phyloP scores from a whole-genome alignment of 2,329 filamentous ascomycete species.

The Claviceps sp. region DNA sequence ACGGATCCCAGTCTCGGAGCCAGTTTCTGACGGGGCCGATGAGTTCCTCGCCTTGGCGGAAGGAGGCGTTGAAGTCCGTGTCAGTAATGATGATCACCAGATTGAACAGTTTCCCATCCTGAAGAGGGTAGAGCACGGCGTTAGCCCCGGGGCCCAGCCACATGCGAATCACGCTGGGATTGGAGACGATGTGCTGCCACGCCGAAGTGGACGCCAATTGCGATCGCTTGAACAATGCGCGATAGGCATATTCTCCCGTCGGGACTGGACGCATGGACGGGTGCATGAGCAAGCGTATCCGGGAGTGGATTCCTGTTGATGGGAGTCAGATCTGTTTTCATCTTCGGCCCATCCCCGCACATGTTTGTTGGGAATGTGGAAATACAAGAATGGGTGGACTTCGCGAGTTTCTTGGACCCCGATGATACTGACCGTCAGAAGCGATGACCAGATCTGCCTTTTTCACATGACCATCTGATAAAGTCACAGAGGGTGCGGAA shows the following conservation, averaged over 20 bases:
- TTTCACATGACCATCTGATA: constrained; percentile 3
- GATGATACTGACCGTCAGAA: constrained; percentile 5
- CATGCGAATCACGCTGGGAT: neutral
- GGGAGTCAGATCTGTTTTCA: neutral
- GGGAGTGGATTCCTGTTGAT: constrained; percentile 5
- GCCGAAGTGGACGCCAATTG: constrained; percentile 3
- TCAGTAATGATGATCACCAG: constrained; percentile 4
- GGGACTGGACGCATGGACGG: neutral
- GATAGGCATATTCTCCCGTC: constrained; percentile 7
- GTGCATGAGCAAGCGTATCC: constrained; percentile 5
- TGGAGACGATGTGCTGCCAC: neutral
- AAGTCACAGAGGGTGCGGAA: constrained; percentile 2
- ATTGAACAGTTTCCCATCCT: constrained; percentile 3
- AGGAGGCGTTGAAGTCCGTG: constrained; percentile 2
- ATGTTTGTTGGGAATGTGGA: neutral
- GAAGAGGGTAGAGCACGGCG: constrained; percentile 6
- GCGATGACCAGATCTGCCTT: constrained; percentile 8
- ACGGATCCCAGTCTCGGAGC: constrained; percentile 5
- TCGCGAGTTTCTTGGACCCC: neutral
- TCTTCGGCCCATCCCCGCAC: neutral
- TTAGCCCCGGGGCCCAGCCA: constrained; percentile 6
- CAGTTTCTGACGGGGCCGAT: neutral
- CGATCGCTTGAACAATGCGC: constrained; percentile 2
- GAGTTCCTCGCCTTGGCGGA: neutral
- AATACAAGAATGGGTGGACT: neutral